Base-by-base conservation (phyloP, 345 rosid species). In the Eutrema japonicum region DNA sequence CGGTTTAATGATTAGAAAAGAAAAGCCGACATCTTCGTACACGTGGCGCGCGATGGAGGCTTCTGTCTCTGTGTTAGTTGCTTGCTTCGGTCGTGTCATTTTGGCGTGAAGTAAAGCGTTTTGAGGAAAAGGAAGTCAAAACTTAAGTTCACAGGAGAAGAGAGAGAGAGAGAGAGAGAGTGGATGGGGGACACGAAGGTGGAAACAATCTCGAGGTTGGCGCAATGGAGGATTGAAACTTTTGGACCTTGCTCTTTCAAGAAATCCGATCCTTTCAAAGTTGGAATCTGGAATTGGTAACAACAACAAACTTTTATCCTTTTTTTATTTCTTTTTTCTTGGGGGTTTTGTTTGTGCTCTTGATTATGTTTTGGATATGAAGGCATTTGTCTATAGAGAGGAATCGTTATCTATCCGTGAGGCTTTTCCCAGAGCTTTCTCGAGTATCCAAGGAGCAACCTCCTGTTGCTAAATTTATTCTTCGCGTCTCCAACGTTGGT, bases 241-340 rank as follows among this genome's bases (percentile, higher is more conserved):
- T 88, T 87, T 54, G 95, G 96, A 4, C 89, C 97, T 71, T 83
- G 83, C 57, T 82, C 91, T 52, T 89, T 75, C 86, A 86, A 80
- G 43, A 94, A 88, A 51, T 94, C 98, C 36, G 97, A 94, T 49
- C 91, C 97, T 53, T 94, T 94, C 85, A 87, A 80, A 73, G 79
- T 89, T 69, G 98, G 98, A 64, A 88, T 91, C 73, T 94, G 98
- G 98, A 94, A 87, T 84, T 94, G 98, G 97, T 90, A 76, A 22
- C 26, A 22, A 22, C 26, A 22, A 22, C 26, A 22, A 74, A 1
- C 32, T 38, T 22, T 22, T 22, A 22, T 16, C 13, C 2, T 8
- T 14, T 5, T 7, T 3, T 3, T 4, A 1, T 26, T 4, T 18
- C 1, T 0, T 18, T 18, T 8, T 3, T 30, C 7, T 38, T 27